A percentile compares a stretch with the other conserved stretches of the same genome.
These are phyloP conservation scores for Lentinula boryana DNA, from an alignment of 768 basidiomycete species.

Conservation along the genomic window DNA sequence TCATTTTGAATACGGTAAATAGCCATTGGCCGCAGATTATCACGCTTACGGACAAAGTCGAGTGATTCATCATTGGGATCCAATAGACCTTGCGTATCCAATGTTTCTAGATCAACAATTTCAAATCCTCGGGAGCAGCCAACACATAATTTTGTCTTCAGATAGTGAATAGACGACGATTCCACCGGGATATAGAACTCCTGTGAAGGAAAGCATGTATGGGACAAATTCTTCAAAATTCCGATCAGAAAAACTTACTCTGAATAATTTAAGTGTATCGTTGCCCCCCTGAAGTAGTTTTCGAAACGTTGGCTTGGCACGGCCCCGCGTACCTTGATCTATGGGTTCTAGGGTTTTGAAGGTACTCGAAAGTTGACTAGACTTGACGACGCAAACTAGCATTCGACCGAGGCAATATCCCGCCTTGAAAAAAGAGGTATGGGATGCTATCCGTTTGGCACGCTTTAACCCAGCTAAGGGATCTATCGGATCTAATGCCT, in stretches of 20 bases:
- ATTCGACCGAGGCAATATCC: constrained; percentile 88
- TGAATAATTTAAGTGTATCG: constrained; percentile 88
- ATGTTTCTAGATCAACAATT: constrained; percentile 93
- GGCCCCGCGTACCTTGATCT: constrained; percentile 75
- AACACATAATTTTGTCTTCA: constrained; percentile 96
- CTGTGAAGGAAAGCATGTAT: constrained; percentile 29
- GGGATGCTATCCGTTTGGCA: constrained; percentile 91
- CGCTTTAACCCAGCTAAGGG: constrained; percentile 88
- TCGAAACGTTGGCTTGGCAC: constrained; percentile 87
- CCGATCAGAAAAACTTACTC: constrained; percentile 39
- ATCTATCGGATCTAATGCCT: constrained; percentile 85
- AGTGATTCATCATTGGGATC: constrained; percentile 89
- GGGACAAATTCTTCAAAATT: background rate
- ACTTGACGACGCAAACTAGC: constrained; percentile 95
- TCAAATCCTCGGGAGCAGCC: constrained; percentile 98
- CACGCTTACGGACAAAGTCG: constrained; percentile 88
- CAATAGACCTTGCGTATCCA: constrained; percentile 94
- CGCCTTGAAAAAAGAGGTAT: constrained; percentile 97
- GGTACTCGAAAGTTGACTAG: constrained; percentile 89
- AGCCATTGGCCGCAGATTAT: constrained; percentile 87
- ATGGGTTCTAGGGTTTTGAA: constrained; percentile 98
- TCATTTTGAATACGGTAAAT: constrained; percentile 97
- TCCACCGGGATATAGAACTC: constrained; percentile 99
- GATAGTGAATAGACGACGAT: constrained; percentile 92
- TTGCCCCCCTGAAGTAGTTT: constrained; percentile 93